A percentile compares a stretch with the other conserved stretches of the same genome.
Evolutionary conservation across 768 basidiomycete species (phyloP).

Genomic region (Lyophyllum shimeji): DNA sequence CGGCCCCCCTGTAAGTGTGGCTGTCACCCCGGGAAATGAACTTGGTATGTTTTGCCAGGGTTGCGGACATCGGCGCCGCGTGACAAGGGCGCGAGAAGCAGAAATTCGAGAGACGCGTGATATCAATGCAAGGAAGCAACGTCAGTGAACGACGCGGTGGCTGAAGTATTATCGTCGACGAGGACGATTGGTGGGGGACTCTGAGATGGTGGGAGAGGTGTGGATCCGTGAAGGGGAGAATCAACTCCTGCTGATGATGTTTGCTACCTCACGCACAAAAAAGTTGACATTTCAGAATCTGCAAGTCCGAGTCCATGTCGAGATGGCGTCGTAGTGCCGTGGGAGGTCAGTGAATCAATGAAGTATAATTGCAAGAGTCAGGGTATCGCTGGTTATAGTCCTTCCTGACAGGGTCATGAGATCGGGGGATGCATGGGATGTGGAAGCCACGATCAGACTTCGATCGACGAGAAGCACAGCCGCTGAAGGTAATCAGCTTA

Average conservation of each 20-base stretch:
- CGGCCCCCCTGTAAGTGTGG: not conserved
- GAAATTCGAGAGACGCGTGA: not conserved
- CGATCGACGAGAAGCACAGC: not conserved
- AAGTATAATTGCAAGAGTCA: too few species aligned
- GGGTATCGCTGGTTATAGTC: too few species aligned
- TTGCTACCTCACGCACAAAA: not conserved
- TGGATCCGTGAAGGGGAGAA: not conserved
- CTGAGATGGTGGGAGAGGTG: not conserved
- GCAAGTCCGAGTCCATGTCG: not conserved
- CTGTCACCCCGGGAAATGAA: not conserved
- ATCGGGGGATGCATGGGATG: not conserved
- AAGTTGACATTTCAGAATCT: not conserved
- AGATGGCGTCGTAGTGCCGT: not conserved
- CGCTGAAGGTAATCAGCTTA: constrained; percentile 14
- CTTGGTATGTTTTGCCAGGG: not conserved
- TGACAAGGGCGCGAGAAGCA: too few species aligned
- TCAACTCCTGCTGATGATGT: not conserved
- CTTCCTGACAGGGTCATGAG: constrained; percentile 6
- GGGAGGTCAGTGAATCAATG: too few species aligned
- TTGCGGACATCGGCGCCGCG: not conserved
- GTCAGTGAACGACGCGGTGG: not conserved
- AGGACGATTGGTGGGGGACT: not conserved
- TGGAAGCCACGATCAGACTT: constrained; percentile 1
- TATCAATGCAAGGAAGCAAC: constrained; percentile 1
- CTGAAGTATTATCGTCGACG: not conserved